These are phyloP conservation scores for Piper longum DNA, from an alignment of 164 flowering plant species.

Conservation along the genomic window DNA sequence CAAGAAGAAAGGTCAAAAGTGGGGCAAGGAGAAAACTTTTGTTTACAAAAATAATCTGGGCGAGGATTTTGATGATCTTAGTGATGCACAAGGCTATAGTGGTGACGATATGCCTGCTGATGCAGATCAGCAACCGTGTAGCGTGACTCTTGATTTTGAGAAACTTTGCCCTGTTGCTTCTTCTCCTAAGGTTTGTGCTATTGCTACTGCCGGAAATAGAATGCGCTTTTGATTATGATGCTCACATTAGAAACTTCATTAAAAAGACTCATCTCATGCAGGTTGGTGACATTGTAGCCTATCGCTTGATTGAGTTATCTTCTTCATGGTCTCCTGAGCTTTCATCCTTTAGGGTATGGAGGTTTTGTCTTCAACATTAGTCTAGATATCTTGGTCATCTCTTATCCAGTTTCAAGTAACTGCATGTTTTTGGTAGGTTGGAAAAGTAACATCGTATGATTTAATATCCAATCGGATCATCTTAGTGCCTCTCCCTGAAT, in stretches of 20 bases:
- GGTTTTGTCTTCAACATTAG: constrained; percentile 1
- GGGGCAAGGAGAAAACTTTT: constrained; percentile 67
- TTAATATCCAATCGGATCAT: constrained; percentile 26
- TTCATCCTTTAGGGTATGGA: constrained; percentile 61
- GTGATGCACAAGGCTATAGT: constrained; percentile 1
- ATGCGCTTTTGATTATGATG: background rate
- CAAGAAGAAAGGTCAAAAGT: constrained; percentile 86
- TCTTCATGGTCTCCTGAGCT: constrained; percentile 85
- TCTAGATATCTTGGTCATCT: background rate
- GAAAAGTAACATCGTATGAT: constrained; percentile 42
- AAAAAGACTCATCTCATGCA: constrained; percentile 16
- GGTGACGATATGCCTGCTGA: constrained; percentile 6
- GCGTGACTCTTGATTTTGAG: background rate
- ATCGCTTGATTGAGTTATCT: constrained; percentile 79
- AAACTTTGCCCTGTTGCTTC: background rate
- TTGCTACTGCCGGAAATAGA: background rate
- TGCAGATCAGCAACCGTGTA: constrained; percentile 12
- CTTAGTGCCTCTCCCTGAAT: constrained; percentile 46
- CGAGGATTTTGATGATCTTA: constrained; percentile 8
- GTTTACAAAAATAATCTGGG: constrained; percentile 15
- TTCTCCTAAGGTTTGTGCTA: background rate
- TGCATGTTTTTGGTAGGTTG: constrained; percentile 39
- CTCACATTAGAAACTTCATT: background rate
- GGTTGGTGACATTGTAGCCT: constrained; percentile 83
- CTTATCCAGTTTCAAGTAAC: background rate